Evolutionary conservation across 2,329 filamentous ascomycete species (phyloP), one percentile per base, ranked within the genome.

Genomic region (Escovopsis sp.): DNA sequence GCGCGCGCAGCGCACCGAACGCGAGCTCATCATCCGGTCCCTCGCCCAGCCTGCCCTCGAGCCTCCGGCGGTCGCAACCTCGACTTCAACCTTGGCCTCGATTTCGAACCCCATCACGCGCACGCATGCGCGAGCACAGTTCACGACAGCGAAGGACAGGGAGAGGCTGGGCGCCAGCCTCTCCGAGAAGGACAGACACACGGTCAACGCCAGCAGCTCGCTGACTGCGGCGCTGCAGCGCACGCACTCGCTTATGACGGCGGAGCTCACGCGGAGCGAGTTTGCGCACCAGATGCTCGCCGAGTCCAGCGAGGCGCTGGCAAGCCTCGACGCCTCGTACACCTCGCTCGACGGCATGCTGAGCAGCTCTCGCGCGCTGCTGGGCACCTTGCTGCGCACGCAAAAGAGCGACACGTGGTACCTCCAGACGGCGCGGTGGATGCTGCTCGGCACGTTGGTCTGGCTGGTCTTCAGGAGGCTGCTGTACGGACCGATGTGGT

Each of bases 351-450:
- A 88, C 47, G 72, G 72, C 11, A 69, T 94, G 51, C 67, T 98
- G 27, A 66, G 72, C 3, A 80, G 72, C 38, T 87, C 82, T 31
- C 71, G 73, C 43, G 77, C 76, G 37, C 64, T 98, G 14, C 71
- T 94, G 7, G 74, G 75, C 6, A 84, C 83, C 14, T 64, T 98
- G 31, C 62, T 96, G 32, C 74, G 75, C 41, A 90, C 83, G 43
- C 85, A 92, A 53, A 98, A 98, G 66, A 90, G 80, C 44, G 90
- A 98, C 53, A 94, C 87, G 3, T 98, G 90, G 90, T 98, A 98
- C 54, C 70, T 98, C 25, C 81, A 90, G 58, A 92, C 83, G 27
- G 76, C 87, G 2, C 76, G 96, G 45, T 92, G 87, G 53, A 68
- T 94, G 46, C 69, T 96, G 13, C 50, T 80, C 16, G 71, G 62